phyloP scores from a whole-genome alignment of 2,329 filamentous ascomycete species.

The Neopestalotiopsis rosae region DNA sequence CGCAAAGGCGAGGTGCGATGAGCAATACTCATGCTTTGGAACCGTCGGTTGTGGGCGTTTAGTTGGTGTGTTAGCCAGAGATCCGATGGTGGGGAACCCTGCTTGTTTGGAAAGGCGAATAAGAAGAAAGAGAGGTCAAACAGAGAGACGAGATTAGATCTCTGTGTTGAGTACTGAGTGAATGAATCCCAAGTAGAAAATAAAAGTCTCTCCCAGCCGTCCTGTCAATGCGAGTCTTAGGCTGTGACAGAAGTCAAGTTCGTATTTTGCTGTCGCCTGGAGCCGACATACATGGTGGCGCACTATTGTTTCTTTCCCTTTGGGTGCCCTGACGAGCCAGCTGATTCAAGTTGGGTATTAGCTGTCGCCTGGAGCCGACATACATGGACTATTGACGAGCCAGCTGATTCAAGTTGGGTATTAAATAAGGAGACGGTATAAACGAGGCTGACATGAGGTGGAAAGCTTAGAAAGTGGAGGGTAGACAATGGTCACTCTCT shows the following conservation, averaged over 20 bases:
- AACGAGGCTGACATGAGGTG: constrained; percentile 10
- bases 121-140: neutral
- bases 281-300: constrained; percentile 13
- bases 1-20: constrained; percentile 12
- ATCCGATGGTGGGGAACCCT: neutral
- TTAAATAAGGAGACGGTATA: constrained; percentile 10
- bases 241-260: constrained; percentile 2
- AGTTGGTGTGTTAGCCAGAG: neutral
- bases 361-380: no score
- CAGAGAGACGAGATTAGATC: neutral
- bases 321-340: neutral
- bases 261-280: constrained; percentile 16
- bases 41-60: neutral
- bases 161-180: neutral
- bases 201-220: no score
- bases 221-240: constrained; percentile 10
- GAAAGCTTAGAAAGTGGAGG: constrained; percentile 4
- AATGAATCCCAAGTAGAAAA: neutral
- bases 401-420: constrained; percentile 5
- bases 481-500: constrained; percentile 7
- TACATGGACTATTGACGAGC: no score
- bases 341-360: constrained; percentile 1
- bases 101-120: neutral
- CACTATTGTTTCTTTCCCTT: neutral
- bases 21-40: neutral